A percentile compares a stretch with the other conserved stretches of the same genome.
Evolutionary conservation across 1,284 basidiomycete species (phyloP).

Genomic region (Heterobasidion occidentale): DNA sequence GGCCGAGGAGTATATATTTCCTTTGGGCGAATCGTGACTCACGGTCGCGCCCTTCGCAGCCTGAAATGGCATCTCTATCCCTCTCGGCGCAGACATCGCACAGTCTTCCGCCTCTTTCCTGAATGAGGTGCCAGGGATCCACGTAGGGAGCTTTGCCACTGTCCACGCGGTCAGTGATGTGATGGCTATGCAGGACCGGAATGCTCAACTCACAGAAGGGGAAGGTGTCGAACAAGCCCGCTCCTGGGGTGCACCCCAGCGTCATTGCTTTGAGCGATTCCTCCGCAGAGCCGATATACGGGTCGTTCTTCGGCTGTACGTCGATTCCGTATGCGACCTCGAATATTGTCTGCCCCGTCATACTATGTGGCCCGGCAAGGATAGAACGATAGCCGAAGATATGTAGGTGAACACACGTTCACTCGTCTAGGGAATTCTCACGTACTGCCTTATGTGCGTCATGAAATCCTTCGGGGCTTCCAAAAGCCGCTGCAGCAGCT

Average conservation of each 20-base stretch:
- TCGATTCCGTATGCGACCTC: conserved; percentile 20
- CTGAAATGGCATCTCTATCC: background rate
- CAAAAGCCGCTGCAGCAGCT: conserved; percentile 15
- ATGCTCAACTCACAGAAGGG: conserved; percentile 13
- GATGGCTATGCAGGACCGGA: background rate
- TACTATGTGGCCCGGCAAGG: conserved; percentile 8
- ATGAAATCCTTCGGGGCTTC: conserved; percentile 13
- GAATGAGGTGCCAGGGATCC: conserved; percentile 18
- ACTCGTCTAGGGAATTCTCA: too few relatives aligned
- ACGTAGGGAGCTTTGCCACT: conserved; percentile 16
- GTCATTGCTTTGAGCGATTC: conserved; percentile 17
- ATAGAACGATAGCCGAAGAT: background rate
- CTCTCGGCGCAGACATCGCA: background rate
- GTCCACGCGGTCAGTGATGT: background rate
- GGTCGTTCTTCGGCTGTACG: conserved; percentile 27
- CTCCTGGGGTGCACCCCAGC: conserved; percentile 16
- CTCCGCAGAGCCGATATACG: conserved; percentile 35
- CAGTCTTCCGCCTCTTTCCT: conserved; percentile 11
- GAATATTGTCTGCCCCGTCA: conserved; percentile 19
- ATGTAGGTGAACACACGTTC: too few relatives aligned
- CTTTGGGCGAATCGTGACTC: background rate
- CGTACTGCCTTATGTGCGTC: conserved; percentile 7
- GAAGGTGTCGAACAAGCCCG: conserved; percentile 22
- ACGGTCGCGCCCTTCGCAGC: background rate
- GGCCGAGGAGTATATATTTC: too few relatives aligned